These are phyloP conservation scores for Mycocentrospora acerina DNA, from an alignment of 2,329 filamentous ascomycete genomes.

Conservation along the genomic window DNA sequence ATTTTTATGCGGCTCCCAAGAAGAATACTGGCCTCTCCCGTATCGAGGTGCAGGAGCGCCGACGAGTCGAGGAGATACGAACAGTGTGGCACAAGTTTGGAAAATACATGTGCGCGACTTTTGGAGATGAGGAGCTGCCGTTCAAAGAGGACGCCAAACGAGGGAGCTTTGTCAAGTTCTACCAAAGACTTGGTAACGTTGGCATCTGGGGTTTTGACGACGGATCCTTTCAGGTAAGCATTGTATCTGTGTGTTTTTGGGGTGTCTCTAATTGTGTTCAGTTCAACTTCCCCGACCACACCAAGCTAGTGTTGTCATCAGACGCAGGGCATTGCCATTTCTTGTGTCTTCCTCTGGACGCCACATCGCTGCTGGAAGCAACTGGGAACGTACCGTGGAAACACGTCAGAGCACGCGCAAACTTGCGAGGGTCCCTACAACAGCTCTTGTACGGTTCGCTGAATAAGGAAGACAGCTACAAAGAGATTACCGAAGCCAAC, in stretches of 20 bases:
- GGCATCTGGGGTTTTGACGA: conserved; percentile 81
- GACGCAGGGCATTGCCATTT: conserved; percentile 77
- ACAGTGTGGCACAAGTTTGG: conserved; percentile 70
- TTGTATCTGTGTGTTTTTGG: not conserved
- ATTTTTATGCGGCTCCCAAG: conserved; percentile 70
- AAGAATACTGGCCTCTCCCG: conserved; percentile 64
- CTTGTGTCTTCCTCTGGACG: conserved; percentile 72
- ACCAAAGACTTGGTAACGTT: conserved; percentile 78
- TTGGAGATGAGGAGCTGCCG: conserved; percentile 51
- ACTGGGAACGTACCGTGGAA: conserved; percentile 65
- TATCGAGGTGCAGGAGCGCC: conserved; percentile 62
- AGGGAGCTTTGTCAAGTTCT: conserved; percentile 69
- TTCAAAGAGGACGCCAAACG: conserved; percentile 47
- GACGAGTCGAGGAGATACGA: conserved; percentile 57
- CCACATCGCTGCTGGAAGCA: conserved; percentile 63
- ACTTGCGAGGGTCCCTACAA: conserved; percentile 71
- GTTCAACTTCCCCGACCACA: conserved; percentile 88
- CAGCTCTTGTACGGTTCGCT: conserved; percentile 66
- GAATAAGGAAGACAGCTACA: conserved; percentile 51
- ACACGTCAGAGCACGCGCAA: conserved; percentile 68
- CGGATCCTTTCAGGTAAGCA: conserved; percentile 70
- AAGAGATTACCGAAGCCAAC: conserved; percentile 67
- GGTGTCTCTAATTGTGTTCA: conserved; percentile 36
- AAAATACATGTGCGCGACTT: conserved; percentile 62
- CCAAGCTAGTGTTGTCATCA: conserved; percentile 76